Evolutionary conservation across 2,329 filamentous ascomycete genomes (phyloP).

Genomic region (Colletotrichum musae): DNA sequence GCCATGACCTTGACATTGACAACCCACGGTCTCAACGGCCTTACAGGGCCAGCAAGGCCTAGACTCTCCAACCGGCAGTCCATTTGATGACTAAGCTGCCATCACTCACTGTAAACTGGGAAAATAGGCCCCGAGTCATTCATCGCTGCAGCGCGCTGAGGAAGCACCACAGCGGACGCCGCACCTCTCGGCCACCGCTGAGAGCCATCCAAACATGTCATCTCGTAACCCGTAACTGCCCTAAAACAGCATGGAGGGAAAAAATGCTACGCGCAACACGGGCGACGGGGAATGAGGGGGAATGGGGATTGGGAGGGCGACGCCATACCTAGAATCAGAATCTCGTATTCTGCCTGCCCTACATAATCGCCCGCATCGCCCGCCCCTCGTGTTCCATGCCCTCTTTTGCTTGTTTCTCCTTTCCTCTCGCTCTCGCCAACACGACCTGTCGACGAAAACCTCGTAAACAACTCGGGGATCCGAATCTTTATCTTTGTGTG

Average conservation of each 20-base stretch:
- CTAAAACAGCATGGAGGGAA: slow-evolving; percentile 21
- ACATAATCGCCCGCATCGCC: slow-evolving; percentile 28
- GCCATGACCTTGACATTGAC: too few relatives aligned
- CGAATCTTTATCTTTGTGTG: slow-evolving; percentile 3
- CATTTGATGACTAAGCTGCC: not conserved
- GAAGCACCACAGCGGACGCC: not conserved
- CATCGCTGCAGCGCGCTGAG: not conserved
- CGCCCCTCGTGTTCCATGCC: not conserved
- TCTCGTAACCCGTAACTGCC: slow-evolving; percentile 23
- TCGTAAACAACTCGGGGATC: slow-evolving; percentile 5
- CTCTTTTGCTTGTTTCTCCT: not conserved
- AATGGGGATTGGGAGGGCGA: not conserved
- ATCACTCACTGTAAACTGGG: not conserved
- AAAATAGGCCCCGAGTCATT: not conserved
- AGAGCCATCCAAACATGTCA: too few relatives aligned
- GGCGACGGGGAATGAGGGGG: not conserved
- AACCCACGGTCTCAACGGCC: too few relatives aligned
- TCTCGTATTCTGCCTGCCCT: slow-evolving; percentile 22
- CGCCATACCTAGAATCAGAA: slow-evolving; percentile 11
- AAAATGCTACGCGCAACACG: too few relatives aligned
- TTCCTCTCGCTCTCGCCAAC: not conserved
- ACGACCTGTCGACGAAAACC: not conserved
- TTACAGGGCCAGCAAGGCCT: not conserved
- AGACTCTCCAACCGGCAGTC: not conserved
- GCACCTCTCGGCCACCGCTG: slow-evolving; percentile 28